Percentiles rank a stretch among this genome's conserved stretches.
phyloP scores from a whole-genome alignment of 306 rosid genomes.

The Begonia fuchsioides region DNA sequence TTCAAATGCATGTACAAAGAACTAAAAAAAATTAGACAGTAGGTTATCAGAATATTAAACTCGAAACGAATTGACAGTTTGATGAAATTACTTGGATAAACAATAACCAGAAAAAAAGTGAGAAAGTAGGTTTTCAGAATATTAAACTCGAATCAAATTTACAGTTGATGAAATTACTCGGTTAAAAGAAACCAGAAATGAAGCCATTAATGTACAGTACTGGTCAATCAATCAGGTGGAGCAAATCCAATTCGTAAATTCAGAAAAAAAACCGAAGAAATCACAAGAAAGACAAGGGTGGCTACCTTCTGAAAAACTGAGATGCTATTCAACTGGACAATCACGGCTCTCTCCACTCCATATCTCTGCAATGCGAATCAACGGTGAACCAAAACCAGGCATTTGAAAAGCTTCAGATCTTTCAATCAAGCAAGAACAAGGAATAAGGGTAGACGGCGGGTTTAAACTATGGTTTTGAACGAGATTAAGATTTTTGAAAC shows the following conservation, averaged over 20 bases:
- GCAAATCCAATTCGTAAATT: not conserved
- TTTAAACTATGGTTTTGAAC: too few relatives aligned
- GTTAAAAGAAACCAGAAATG: slow-evolving; percentile 5
- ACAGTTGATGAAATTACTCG: slow-evolving; percentile 18
- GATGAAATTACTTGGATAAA: slow-evolving; percentile 10
- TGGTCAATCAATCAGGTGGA: not conserved
- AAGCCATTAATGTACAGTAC: not conserved
- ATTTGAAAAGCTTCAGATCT: too few relatives aligned
- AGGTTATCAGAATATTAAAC: slow-evolving; percentile 16
- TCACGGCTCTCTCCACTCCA: not conserved
- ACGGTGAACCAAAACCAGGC: too few relatives aligned
- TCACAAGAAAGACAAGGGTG: slow-evolving; percentile 3
- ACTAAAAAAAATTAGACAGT: slow-evolving; percentile 2
- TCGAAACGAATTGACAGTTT: slow-evolving; percentile 29
- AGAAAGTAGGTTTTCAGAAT: slow-evolving; percentile 6
- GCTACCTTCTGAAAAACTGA: slow-evolving; percentile 13
- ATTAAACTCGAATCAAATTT: slow-evolving; percentile 25
- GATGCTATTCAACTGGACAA: slow-evolving; percentile 4
- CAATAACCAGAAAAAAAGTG: slow-evolving; percentile 6
- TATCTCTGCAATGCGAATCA: not conserved
- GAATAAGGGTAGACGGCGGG: not conserved
- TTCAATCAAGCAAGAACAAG: not conserved
- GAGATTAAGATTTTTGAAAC: too few relatives aligned
- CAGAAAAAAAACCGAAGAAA: not conserved
- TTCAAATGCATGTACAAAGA: slow-evolving; percentile 2